Evolutionary conservation across 108 stramenopile genomes (phyloP), one percentile per base, ranked within the genome.

Genomic region (Poteriospumella lacustris): DNA sequence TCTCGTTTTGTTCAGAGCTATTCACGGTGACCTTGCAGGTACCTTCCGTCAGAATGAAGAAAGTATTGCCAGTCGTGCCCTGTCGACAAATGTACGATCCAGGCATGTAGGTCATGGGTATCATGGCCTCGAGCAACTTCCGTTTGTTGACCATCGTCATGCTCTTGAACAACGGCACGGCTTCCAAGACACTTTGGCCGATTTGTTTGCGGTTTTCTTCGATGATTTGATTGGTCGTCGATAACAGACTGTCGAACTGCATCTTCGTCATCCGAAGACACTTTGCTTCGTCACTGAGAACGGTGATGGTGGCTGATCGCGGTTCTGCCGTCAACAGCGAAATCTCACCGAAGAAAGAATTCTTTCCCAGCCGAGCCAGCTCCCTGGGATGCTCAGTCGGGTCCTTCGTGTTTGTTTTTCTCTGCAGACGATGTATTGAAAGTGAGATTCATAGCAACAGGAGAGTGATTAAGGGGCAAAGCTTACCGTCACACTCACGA

Each of bases 41-140:
- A 29, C 70, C 70, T 56, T 73, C 70, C 9, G 70, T 56, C 36
- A 73, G 31, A 38, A 73, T 73, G 42, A 29, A 73, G 47, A 73
- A 73, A 73, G 70, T 73, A 56, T 42, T 73, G 15, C 70, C 70
- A 34, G 28, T 73, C 33, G 70, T 29, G 5, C 70, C 70, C 36
- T 73, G 70, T 12, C 70, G 36, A 73, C 70, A 73, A 28, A 73
- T 73, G 33, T 73, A 73, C 5, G 70, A 29, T 33, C 31, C 31
- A 42, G 70, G 40, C 42, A 73, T 5, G 24, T 29, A 73, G 5
- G 43, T 42, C 41, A 73, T 73, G 9, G 70, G 70, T 52, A n/a
- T 9, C 70, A 73, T 73, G 9, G 41, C 43, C 12, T 73, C 70
- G 9, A 73, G 33, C 31, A 73, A 28, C 31, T 56, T 73, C 5